Conservation (phyloP, 176 grass and related monocot genomes). For the Ananas comosus region DNA sequence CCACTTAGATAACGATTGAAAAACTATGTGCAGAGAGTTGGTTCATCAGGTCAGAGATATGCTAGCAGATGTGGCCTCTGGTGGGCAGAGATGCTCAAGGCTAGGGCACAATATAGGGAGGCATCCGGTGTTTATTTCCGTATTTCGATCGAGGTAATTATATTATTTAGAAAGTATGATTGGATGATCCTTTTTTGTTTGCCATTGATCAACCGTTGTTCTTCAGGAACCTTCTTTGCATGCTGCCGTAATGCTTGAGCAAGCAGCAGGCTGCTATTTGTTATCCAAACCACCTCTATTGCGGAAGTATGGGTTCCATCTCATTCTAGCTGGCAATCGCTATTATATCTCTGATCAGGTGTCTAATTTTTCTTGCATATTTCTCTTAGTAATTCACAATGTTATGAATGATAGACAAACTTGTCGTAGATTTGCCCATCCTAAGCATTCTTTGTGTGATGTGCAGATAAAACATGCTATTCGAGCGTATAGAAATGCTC, state of each 20-base stretch:
- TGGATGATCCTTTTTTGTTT: slow-evolving; percentile 5
- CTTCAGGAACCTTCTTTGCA: slow-evolving; percentile 82
- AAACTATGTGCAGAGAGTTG: slow-evolving; percentile 61
- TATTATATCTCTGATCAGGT: slow-evolving; percentile 94
- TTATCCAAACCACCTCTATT: slow-evolving; percentile 80
- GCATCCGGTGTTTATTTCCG: slow-evolving; percentile 85
- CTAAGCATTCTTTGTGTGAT: slow-evolving; percentile 21
- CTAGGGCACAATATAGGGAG: slow-evolving; percentile 70
- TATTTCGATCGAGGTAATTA: slow-evolving; percentile 84
- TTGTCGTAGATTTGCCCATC: slow-evolving; percentile 12
- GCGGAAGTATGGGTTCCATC: slow-evolving; percentile 97
- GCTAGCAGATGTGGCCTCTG: slow-evolving; percentile 91
- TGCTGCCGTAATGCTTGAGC: slow-evolving; percentile 93
- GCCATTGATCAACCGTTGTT: slow-evolving; percentile 17
- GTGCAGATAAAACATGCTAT: slow-evolving; percentile 90
- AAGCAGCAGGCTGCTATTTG: slow-evolving; percentile 82
- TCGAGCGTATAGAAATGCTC: slow-evolving; percentile 79
- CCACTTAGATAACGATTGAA: not conserved
- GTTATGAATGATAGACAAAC: slow-evolving; percentile 12
- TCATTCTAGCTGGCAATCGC: slow-evolving; percentile 83
- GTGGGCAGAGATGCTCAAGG: slow-evolving; percentile 99
- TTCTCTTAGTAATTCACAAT: slow-evolving; percentile 2
- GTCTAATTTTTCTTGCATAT: slow-evolving; percentile 18
- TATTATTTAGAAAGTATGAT: slow-evolving; percentile 6
- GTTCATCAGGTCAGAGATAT: slow-evolving; percentile 75